Conservation (phyloP, 2,329 filamentous ascomycete genomes). For the Diaporthe humulicola region DNA sequence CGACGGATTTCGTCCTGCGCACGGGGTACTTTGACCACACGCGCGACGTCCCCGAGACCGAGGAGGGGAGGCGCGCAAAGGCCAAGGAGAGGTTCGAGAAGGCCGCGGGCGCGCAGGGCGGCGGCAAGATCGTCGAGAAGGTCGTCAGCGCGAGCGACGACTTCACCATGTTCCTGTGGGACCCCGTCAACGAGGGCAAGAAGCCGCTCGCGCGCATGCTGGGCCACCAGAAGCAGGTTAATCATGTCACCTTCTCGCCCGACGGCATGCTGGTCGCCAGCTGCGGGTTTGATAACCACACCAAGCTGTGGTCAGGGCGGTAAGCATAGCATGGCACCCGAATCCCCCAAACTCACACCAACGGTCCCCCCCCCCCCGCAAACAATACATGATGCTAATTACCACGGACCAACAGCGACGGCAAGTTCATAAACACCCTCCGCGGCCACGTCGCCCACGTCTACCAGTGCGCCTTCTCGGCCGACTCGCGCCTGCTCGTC, state of each 20-base stretch:
- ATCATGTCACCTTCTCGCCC: slow-evolving; percentile 94
- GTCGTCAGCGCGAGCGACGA: slow-evolving; percentile 94
- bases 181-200: slow-evolving; percentile 77
- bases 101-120: slow-evolving; percentile 75
- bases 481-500: slow-evolving; percentile 90
- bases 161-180: slow-evolving; percentile 97
- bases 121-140: slow-evolving; percentile 83
- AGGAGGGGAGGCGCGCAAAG: slow-evolving; percentile 79
- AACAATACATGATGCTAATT: background rate
- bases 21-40: slow-evolving; percentile 91
- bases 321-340: too few species aligned
- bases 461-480: slow-evolving; percentile 92
- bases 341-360: slow-evolving; percentile 42
- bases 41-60: slow-evolving; percentile 73
- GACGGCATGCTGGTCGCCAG: slow-evolving; percentile 91
- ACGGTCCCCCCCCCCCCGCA: background rate
- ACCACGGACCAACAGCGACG: slow-evolving; percentile 61
- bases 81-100: slow-evolving; percentile 88
- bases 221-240: slow-evolving; percentile 98
- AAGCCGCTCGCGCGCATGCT: slow-evolving; percentile 90
- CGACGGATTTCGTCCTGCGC: slow-evolving; percentile 89
- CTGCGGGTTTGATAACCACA: slow-evolving; percentile 92
- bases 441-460: slow-evolving; percentile 91
- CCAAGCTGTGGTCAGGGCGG: slow-evolving; percentile 90
- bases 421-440: slow-evolving; percentile 87